A percentile compares a stretch with the other conserved stretches of the same genome.
These are phyloP conservation scores for Leptosphaerulina australis DNA, from an alignment of 2,329 filamentous ascomycete species.

Conservation along the genomic window DNA sequence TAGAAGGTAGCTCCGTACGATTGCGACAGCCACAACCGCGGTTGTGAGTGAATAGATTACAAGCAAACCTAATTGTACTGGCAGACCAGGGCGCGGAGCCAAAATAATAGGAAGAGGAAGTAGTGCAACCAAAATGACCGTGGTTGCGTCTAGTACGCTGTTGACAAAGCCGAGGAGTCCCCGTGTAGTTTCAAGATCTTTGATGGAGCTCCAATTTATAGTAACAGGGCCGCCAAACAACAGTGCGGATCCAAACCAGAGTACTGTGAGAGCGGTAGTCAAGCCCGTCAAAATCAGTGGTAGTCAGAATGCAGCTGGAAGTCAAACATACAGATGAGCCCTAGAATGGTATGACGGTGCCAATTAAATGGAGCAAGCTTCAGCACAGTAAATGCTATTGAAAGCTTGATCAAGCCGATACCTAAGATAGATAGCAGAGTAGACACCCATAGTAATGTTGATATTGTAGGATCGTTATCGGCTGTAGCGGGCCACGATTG, in stretches of 20 bases:
- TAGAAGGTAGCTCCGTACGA: neutral
- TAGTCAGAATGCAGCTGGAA: neutral
- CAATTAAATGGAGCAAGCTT: constrained; percentile 45
- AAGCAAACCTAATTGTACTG: neutral
- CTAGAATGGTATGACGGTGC: constrained; percentile 51
- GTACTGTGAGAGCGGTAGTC: constrained; percentile 46
- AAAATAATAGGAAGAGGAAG: constrained; percentile 1
- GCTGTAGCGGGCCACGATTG: neutral
- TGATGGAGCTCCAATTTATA: constrained; percentile 50
- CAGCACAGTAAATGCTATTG: constrained; percentile 54
- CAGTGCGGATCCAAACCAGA: constrained; percentile 53
- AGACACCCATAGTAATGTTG: constrained; percentile 32
- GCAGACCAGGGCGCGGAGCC: neutral
- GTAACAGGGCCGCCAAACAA: constrained; percentile 55
- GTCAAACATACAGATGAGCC: constrained; percentile 48
- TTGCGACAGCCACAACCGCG: neutral
- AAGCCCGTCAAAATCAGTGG: constrained; percentile 19
- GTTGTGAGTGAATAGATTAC: neutral
- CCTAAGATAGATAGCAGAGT: constrained; percentile 53
- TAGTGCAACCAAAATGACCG: neutral
- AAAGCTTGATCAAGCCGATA: constrained; percentile 55
- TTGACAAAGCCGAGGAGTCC: constrained; percentile 4
- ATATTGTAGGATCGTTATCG: neutral
- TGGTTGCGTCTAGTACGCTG: constrained; percentile 1
- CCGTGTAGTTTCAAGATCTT: neutral